These are phyloP conservation scores for Aspergillus neoniger DNA, from an alignment of 2,329 filamentous ascomycete species.

Conservation along the genomic window DNA sequence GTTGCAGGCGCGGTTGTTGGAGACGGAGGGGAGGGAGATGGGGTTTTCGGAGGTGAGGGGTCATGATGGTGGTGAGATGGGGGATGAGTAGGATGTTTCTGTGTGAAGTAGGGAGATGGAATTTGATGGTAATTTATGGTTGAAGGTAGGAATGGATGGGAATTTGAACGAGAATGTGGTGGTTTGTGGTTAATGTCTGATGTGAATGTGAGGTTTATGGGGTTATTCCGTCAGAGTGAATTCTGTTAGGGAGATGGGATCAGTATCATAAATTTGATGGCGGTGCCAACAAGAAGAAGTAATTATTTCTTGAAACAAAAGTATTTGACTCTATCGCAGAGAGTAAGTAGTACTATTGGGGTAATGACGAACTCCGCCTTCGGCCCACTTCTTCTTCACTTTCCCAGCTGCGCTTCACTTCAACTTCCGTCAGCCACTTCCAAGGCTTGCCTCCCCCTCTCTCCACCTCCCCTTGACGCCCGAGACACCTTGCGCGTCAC, in stretches of 20 bases:
- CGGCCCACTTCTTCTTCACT: background rate
- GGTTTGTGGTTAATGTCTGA: no score
- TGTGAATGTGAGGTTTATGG: no score
- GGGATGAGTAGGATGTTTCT: background rate
- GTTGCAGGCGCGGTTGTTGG: slow-evolving; percentile 45
- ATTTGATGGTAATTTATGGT: background rate
- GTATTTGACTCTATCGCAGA: no score
- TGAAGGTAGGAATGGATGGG: background rate
- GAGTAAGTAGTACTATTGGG: no score
- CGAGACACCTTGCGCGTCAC: slow-evolving; percentile 18
- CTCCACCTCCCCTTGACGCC: slow-evolving; percentile 4
- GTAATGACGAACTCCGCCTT: slow-evolving; percentile 4
- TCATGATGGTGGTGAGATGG: slow-evolving; percentile 32
- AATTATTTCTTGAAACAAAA: no score
- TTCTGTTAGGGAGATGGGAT: no score
- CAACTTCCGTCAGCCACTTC: slow-evolving; percentile 10
- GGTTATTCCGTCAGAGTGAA: no score
- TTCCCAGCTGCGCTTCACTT: background rate
- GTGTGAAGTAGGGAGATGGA: background rate
- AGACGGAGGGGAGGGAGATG: slow-evolving; percentile 48
- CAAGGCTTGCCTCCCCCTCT: background rate
- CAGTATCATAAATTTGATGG: no score
- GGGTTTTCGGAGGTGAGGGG: slow-evolving; percentile 61
- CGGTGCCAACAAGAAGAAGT: no score
- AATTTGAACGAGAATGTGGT: background rate